Conservation (phyloP, 2,329 filamentous ascomycete species). For the Clathrospora elynae region DNA sequence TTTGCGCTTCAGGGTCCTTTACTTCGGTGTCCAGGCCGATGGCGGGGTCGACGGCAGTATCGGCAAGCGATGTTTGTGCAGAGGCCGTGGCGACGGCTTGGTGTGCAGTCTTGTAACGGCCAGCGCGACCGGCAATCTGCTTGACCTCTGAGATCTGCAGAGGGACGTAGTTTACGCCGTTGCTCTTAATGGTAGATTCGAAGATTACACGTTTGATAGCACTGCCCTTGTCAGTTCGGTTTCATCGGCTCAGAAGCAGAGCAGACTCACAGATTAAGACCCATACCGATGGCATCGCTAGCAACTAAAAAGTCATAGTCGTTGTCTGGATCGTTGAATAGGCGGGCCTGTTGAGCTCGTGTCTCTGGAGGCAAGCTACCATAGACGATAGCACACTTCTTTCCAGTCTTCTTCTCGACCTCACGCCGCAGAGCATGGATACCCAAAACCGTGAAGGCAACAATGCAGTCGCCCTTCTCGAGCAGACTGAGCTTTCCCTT, state of each 20-base stretch:
- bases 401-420: conserved; percentile 76
- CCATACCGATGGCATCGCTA: conserved; percentile 97
- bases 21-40: conserved; percentile 24
- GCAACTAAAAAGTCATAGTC: conserved; percentile 95
- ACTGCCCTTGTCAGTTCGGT: conserved; percentile 46
- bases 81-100: conserved; percentile 52
- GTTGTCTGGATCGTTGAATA: conserved; percentile 95
- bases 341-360: conserved; percentile 82
- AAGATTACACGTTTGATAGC: conserved; percentile 89
- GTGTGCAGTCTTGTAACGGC: conserved; percentile 76
- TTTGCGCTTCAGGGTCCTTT: conserved; percentile 15
- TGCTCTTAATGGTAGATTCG: conserved; percentile 74
- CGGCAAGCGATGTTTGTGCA: conserved; percentile 9
- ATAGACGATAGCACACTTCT: conserved; percentile 89
- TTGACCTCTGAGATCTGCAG: conserved; percentile 81
- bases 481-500: conserved; percentile 69
- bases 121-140: conserved; percentile 92
- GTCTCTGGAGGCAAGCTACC: conserved; percentile 91
- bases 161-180: conserved; percentile 62
- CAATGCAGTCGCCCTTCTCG: conserved; percentile 86
- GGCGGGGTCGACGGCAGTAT: conserved; percentile 12
- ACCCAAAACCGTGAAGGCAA: conserved; percentile 80
- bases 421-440: conserved; percentile 80
- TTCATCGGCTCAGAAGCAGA: neutral
- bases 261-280: conserved; percentile 76